Evolutionary conservation across 345 rosid genomes (phyloP).

Genomic region (Excoecaria agallocha): DNA sequence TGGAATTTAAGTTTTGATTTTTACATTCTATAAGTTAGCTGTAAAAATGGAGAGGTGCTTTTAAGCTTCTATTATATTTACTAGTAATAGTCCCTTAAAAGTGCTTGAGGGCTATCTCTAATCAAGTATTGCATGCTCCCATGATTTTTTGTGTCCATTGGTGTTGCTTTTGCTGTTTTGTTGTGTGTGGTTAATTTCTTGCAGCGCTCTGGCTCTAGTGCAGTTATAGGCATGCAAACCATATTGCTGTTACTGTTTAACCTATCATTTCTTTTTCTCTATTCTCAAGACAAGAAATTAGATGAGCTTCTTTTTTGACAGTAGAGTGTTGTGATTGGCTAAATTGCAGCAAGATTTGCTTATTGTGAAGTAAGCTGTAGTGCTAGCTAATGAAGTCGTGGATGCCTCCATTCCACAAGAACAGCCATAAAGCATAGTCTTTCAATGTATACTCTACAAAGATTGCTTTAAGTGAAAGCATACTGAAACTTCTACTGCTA

Average conservation of each 20-base stretch:
- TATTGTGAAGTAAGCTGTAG: too few relatives aligned
- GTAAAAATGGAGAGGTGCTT: conserved; percentile 3
- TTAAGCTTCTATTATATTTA: background rate
- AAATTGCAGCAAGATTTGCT: too few relatives aligned
- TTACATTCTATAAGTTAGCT: background rate
- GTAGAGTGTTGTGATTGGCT: background rate
- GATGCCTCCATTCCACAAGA: too few relatives aligned
- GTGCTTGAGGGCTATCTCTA: background rate
- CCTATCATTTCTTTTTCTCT: background rate
- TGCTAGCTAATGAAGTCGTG: too few relatives aligned
- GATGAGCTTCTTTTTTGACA: background rate
- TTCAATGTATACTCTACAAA: too few relatives aligned
- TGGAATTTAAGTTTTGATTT: background rate
- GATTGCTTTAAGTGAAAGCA: background rate
- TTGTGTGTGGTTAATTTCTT: background rate
- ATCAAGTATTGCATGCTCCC: background rate
- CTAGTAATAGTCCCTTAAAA: background rate
- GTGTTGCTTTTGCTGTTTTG: background rate
- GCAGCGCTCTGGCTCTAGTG: background rate
- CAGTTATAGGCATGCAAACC: background rate
- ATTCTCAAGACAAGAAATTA: background rate
- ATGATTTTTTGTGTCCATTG: background rate
- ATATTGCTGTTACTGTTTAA: background rate
- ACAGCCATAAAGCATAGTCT: too few relatives aligned
- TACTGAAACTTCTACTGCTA: background rate